Conservation (phyloP, 441 rosid genomes). For the Lagerstroemia fauriei region DNA sequence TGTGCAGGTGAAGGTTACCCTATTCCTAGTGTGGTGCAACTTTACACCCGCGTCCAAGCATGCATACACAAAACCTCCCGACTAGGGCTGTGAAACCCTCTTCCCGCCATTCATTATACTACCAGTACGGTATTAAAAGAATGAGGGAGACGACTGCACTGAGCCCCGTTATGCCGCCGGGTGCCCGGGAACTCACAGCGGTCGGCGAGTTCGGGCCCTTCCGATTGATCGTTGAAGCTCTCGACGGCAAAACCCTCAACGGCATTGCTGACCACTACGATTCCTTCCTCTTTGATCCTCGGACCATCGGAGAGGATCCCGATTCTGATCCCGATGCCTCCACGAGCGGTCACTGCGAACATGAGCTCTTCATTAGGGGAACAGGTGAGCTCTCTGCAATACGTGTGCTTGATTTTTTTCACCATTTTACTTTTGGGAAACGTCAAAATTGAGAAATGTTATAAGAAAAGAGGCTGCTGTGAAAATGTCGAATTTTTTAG, state of each 20-base stretch:
- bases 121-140: neutral
- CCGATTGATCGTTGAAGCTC: conserved; percentile 82
- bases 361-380: conserved; percentile 86
- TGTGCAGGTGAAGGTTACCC: too few relatives aligned
- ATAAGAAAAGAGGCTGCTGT: neutral
- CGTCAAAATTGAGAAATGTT: neutral
- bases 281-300: conserved; percentile 80
- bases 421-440: neutral
- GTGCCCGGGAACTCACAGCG: conserved; percentile 66
- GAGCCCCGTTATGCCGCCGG: conserved; percentile 34
- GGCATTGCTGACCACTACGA: conserved; percentile 53
- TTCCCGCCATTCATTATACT: neutral
- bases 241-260: conserved; percentile 63
- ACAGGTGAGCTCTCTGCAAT: conserved; percentile 44
- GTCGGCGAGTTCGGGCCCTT: conserved; percentile 95
- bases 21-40: too few relatives aligned
- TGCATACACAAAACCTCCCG: too few relatives aligned
- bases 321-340: conserved; percentile 44
- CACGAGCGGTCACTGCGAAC: conserved; percentile 52
- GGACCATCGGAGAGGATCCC: conserved; percentile 48
- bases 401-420: neutral
- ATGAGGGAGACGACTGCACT: neutral
- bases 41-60: too few relatives aligned
- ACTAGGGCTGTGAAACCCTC: too few relatives aligned
- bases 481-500: neutral